Conservation (phyloP, 2,329 filamentous ascomycete genomes). For the Cladophialophora bantiana region DNA sequence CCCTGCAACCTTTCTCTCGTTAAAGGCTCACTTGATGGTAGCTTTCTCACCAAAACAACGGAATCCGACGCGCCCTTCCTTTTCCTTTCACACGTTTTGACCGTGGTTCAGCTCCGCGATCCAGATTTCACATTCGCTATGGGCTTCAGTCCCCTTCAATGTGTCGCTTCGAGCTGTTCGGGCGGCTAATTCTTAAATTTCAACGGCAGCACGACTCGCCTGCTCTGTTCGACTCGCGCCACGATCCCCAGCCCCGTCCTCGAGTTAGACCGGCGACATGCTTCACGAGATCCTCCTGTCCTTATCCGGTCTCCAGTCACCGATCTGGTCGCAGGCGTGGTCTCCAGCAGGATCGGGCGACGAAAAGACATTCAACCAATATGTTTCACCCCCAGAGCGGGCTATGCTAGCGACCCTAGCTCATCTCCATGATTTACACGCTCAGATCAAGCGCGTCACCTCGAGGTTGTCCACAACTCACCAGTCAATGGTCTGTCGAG, state of each 20-base stretch:
- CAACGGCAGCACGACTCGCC: slow-evolving; percentile 44
- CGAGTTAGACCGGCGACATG: slow-evolving; percentile 63
- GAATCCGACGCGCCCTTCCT: slow-evolving; percentile 5
- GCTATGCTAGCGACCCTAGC: slow-evolving; percentile 80
- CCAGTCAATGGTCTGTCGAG: slow-evolving; percentile 82
- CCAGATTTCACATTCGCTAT: slow-evolving; percentile 22
- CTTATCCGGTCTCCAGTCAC: slow-evolving; percentile 90
- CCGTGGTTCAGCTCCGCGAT: slow-evolving; percentile 10
- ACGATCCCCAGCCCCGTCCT: slow-evolving; percentile 27
- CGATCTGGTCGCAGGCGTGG: slow-evolving; percentile 66
- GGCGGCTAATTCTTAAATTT: slow-evolving; percentile 52
- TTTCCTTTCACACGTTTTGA: slow-evolving; percentile 16
- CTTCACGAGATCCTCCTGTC: slow-evolving; percentile 98
- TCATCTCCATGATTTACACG: slow-evolving; percentile 78
- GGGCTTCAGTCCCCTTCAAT: slow-evolving; percentile 43
- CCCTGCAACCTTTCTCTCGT: not conserved
- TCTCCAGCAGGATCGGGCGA: slow-evolving; percentile 53
- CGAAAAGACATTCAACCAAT: slow-evolving; percentile 57
- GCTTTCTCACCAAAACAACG: not conserved
- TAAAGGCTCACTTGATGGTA: not conserved
- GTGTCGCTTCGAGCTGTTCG: slow-evolving; percentile 57
- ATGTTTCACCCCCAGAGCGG: slow-evolving; percentile 77
- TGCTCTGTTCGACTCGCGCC: slow-evolving; percentile 22
- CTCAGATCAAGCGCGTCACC: slow-evolving; percentile 72
- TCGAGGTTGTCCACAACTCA: slow-evolving; percentile 73